A percentile compares a stretch with the other conserved stretches of the same genome.
Conservation (phyloP, 2,329 filamentous ascomycete species). For the Fusarium ambrosium region DNA sequence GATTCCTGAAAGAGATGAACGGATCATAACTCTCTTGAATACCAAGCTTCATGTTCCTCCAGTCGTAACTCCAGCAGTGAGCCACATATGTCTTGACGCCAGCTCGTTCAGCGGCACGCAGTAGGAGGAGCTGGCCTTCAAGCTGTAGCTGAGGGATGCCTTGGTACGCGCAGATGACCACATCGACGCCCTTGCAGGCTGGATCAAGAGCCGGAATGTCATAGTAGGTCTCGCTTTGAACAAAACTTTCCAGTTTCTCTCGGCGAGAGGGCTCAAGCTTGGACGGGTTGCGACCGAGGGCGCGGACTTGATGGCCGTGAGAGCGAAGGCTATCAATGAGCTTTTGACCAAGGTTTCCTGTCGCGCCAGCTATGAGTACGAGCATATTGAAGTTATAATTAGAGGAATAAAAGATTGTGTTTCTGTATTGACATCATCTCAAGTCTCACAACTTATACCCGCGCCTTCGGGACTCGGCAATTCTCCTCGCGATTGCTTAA, state of each 20-base stretch:
- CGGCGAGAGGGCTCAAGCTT: constrained; percentile 42
- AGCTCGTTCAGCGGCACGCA: constrained; percentile 54
- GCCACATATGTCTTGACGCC: constrained; percentile 49
- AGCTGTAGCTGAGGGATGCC: constrained; percentile 40
- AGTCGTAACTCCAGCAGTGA: constrained; percentile 51
- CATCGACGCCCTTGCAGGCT: constrained; percentile 52
- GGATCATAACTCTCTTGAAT: constrained; percentile 52
- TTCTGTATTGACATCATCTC: background rate
- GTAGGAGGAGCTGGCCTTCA: constrained; percentile 53
- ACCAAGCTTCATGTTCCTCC: constrained; percentile 47
- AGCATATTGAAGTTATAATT: constrained; percentile 45
- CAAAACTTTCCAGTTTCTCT: constrained; percentile 46
- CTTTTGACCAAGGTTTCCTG: constrained; percentile 52
- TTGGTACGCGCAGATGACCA: constrained; percentile 51
- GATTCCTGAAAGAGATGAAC: constrained; percentile 50
- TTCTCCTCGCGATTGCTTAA: background rate
- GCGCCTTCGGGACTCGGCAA: background rate
- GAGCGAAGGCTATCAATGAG: constrained; percentile 43
- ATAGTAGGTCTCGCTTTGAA: constrained; percentile 37
- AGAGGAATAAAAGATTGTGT: background rate
- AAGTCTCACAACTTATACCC: background rate
- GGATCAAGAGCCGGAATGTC: constrained; percentile 51
- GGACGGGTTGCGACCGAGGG: constrained; percentile 48
- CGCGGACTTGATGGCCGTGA: constrained; percentile 52
- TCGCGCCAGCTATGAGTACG: constrained; percentile 54